phyloP scores from a whole-genome alignment of 1,284 basidiomycete species.

The Bondarzewia mesenterica region DNA sequence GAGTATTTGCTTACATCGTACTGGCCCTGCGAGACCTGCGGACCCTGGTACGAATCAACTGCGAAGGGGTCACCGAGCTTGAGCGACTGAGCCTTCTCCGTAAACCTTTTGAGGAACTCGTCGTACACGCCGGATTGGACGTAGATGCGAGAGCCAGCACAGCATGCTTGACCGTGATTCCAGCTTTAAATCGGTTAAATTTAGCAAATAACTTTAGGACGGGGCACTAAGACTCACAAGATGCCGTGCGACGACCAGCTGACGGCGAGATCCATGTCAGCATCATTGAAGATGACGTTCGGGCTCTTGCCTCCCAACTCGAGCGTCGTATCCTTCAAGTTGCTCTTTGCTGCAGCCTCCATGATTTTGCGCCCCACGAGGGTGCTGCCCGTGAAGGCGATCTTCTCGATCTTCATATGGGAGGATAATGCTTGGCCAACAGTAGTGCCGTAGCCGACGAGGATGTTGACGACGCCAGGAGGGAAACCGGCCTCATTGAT shows the following conservation, averaged over 20 bases:
- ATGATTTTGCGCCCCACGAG: slow-evolving; percentile 82
- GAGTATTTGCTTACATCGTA: slow-evolving; percentile 41
- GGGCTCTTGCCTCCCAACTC: slow-evolving; percentile 93
- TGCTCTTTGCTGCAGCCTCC: slow-evolving; percentile 75
- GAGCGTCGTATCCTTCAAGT: slow-evolving; percentile 85
- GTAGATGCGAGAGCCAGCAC: slow-evolving; percentile 80
- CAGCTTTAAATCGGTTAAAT: slow-evolving; percentile 31
- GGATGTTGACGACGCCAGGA: slow-evolving; percentile 65
- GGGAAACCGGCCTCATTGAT: slow-evolving; percentile 53
- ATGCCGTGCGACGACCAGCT: slow-evolving; percentile 79
- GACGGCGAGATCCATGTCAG: slow-evolving; percentile 72
- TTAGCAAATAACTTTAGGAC: slow-evolving; percentile 1
- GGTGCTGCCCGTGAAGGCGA: slow-evolving; percentile 73
- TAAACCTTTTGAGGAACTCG: slow-evolving; percentile 60
- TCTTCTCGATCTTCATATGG: slow-evolving; percentile 66
- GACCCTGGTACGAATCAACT: slow-evolving; percentile 69
- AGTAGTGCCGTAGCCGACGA: slow-evolving; percentile 56
- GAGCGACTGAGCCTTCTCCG: slow-evolving; percentile 45
- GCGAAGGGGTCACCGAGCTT: slow-evolving; percentile 80
- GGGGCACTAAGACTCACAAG: slow-evolving; percentile 39
- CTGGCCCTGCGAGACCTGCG: slow-evolving; percentile 75
- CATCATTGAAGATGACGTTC: slow-evolving; percentile 69
- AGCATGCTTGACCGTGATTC: slow-evolving; percentile 82
- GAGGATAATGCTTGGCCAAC: slow-evolving; percentile 56
- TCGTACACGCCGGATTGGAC: slow-evolving; percentile 83